A percentile compares a stretch with the other conserved stretches of the same genome.
Conservation (phyloP, 2,329 filamentous ascomycete genomes). For the Ophiostoma ips region DNA sequence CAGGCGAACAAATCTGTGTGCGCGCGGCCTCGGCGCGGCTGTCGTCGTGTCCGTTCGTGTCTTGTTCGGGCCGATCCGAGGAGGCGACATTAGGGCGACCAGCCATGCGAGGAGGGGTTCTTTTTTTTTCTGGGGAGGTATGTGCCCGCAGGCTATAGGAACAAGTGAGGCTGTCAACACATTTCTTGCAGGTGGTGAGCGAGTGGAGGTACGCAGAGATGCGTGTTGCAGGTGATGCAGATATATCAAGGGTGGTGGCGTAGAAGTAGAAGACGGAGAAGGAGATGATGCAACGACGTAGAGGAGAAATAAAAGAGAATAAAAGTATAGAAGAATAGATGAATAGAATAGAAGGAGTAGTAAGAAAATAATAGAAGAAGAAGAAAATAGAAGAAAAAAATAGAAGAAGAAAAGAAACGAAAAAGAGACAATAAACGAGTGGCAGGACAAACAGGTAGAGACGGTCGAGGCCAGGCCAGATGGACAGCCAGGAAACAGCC, state of each 20-base stretch:
- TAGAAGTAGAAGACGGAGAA: background rate
- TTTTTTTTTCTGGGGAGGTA: background rate
- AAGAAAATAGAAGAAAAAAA: background rate
- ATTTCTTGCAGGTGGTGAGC: background rate
- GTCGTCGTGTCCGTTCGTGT: conserved; percentile 21
- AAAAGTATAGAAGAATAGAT: background rate
- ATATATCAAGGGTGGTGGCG: background rate
- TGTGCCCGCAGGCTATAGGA: background rate
- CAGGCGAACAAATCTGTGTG: no score
- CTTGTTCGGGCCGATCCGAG: background rate
- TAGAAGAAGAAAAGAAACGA: background rate
- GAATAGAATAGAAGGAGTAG: background rate
- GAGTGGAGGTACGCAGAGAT: no score
- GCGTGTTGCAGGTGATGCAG: background rate
- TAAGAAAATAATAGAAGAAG: no score
- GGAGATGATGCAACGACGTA: background rate
- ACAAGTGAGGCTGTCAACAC: background rate
- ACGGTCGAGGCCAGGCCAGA: background rate
- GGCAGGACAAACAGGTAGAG: no score
- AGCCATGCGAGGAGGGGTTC: conserved; percentile 2
- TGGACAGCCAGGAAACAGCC: background rate
- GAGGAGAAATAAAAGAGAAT: background rate
- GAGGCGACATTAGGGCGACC: background rate
- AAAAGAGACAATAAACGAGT: background rate
- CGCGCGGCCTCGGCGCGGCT: conserved; percentile 20